A percentile compares a stretch with the other conserved stretches of the same genome.
These are phyloP conservation scores for Torulaspora microellipsoides DNA, from an alignment of 805 yeast genomes.

Conservation along the genomic window DNA sequence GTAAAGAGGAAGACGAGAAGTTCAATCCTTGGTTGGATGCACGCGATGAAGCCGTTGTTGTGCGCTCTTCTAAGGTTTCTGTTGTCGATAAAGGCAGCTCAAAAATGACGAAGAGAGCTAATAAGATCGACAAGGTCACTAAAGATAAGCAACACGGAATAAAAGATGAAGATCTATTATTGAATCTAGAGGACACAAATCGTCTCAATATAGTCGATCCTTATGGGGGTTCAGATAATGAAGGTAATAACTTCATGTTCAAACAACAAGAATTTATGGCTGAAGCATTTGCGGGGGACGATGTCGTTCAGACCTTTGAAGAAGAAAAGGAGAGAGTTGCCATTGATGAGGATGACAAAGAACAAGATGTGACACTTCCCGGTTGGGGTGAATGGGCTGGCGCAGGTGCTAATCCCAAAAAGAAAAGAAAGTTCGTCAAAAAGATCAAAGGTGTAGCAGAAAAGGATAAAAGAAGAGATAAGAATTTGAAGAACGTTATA, in stretches of 20 bases:
- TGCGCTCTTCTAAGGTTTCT: conserved; percentile 43
- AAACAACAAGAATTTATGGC: conserved; percentile 76
- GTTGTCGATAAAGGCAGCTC: conserved; percentile 50
- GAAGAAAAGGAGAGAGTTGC: conserved; percentile 64
- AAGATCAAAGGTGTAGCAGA: conserved; percentile 73
- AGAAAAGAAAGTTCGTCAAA: conserved; percentile 60
- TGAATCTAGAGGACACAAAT: conserved; percentile 42
- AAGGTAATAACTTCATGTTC: conserved; percentile 49
- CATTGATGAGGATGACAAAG: conserved; percentile 81
- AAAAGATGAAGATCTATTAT: conserved; percentile 33
- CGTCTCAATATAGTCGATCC: conserved; percentile 53
- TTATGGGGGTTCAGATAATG: conserved; percentile 44
- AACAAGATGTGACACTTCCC: conserved; percentile 79
- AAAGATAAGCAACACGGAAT: conserved; percentile 19
- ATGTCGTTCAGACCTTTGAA: conserved; percentile 74
- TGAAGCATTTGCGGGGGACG: conserved; percentile 97
- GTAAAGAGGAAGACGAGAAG: conserved; percentile 22
- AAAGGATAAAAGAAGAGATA: conserved; percentile 71
- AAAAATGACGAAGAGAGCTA: conserved; percentile 43
- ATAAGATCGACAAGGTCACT: conserved; percentile 39
- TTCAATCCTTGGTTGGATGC: conserved; percentile 50
- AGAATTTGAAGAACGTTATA: conserved; percentile 71
- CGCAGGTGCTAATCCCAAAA: conserved; percentile 41
- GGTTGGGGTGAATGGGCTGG: conserved; percentile 99
- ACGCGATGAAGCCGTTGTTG: conserved; percentile 19